These are phyloP conservation scores for Cyclotella distinguenda DNA, from an alignment of 108 stramenopile genomes.

Conservation along the genomic window DNA sequence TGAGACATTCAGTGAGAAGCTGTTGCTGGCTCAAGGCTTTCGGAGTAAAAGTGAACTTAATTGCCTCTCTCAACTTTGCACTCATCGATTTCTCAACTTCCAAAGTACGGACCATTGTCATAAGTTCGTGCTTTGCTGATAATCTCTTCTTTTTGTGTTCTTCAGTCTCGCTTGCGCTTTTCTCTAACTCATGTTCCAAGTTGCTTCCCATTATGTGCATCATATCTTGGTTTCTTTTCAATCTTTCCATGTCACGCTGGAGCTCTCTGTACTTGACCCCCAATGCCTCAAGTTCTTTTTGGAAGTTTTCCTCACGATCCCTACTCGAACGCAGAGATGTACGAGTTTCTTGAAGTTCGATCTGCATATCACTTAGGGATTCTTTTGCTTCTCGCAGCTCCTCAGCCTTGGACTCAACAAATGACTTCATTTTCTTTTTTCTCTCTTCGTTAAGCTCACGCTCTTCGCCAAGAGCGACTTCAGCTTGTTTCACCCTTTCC, in stretches of 20 bases:
- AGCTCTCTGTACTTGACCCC: slow-evolving; percentile 77
- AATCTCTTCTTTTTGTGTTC: slow-evolving; percentile 84
- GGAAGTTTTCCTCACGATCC: slow-evolving; percentile 52
- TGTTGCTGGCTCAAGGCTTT: slow-evolving; percentile 85
- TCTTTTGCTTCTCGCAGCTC: slow-evolving; percentile 76
- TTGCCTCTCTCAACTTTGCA: slow-evolving; percentile 62
- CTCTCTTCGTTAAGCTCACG: slow-evolving; percentile 77
- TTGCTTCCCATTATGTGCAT: slow-evolving; percentile 72
- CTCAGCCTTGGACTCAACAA: slow-evolving; percentile 83
- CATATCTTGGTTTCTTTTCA: slow-evolving; percentile 77
- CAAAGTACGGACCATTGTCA: slow-evolving; percentile 74
- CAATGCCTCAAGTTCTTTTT: slow-evolving; percentile 71
- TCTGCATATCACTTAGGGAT: slow-evolving; percentile 57
- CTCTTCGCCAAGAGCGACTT: slow-evolving; percentile 64
- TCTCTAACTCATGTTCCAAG: slow-evolving; percentile 70
- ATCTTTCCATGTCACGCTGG: slow-evolving; percentile 72
- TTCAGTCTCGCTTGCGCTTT: slow-evolving; percentile 77
- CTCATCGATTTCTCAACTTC: slow-evolving; percentile 70
- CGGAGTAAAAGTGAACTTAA: slow-evolving; percentile 81
- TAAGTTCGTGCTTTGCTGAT: slow-evolving; percentile 83
- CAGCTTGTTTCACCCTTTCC: slow-evolving; percentile 59
- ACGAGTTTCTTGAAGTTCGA: slow-evolving; percentile 69
- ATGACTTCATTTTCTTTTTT: slow-evolving; percentile 82
- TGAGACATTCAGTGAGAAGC: slow-evolving; percentile 59
- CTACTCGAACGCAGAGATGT: slow-evolving; percentile 58